Base-by-base conservation (phyloP, 192 early-diverging fungal species). In the Backusella luteola region DNA sequence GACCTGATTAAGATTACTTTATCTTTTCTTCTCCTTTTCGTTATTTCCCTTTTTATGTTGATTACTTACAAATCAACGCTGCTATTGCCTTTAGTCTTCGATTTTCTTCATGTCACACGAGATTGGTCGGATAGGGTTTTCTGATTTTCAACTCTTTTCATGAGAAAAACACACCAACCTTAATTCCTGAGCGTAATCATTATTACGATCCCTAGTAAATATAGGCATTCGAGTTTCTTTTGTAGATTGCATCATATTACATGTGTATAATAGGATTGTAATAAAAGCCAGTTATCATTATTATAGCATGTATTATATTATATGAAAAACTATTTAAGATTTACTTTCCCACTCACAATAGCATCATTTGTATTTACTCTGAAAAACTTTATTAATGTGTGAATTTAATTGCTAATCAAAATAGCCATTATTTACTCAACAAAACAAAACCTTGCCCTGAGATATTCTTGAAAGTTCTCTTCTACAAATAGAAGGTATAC, bases 401-500 rank as follows among this genome's bases (percentile, higher is more conserved):
- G 56, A 63, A 63, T 63, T 63, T 29, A 63, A 63, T 63, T 63
- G 56, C 56, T 63, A 63, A 63, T 63, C 56, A 63, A 29, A 56
- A 56, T 53, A 23, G 0, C 12, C 11, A 59, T 59, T 59, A 26
- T 53, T 53, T 53, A 53, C 52, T 53, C 52, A 56, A 56, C 4
- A 56, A 56, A 56, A 44, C 5, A 44, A 44, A 56, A 56, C 9
- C 6, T 8, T 56, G 53, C 53, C 53, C 53, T 56, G 19, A 56
- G n/a, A 56, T 44, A 17, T 56, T 56, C 53, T 56, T 56, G 53
- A 56, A 56, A 56, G n/a, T 56, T 21, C 53, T 56, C 53, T 56
- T 56, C 53, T 56, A 56, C 53, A 56, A 56, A 11, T 56, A 56
- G 53, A 56, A 56, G 8, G 7, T 7, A 8, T 56, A 9, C 19